Conservation (phyloP, 345 rosid genomes). For the Corchorus olitorius region DNA sequence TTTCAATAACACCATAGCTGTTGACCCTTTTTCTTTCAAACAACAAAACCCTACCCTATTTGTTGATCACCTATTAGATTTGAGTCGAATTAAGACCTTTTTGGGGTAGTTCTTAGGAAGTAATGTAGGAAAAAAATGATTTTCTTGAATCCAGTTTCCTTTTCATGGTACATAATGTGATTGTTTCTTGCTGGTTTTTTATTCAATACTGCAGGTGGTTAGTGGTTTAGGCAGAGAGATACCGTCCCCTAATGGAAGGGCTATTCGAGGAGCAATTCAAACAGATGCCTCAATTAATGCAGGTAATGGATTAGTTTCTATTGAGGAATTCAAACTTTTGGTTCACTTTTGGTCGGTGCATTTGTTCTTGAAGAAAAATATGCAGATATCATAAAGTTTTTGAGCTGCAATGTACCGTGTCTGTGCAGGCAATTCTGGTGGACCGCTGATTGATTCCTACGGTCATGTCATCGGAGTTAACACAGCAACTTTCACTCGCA, state of each 20-base stretch:
- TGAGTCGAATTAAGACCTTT: background rate
- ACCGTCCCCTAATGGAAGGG: slow-evolving; percentile 82
- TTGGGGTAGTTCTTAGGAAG: background rate
- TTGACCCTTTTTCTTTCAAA: background rate
- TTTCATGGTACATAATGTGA: background rate
- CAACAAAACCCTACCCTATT: background rate
- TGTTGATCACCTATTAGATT: background rate
- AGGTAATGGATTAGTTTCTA: slow-evolving; percentile 33
- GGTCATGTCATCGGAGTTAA: slow-evolving; percentile 91
- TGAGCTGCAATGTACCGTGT: background rate
- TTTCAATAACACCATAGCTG: background rate
- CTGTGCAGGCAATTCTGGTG: slow-evolving; percentile 72
- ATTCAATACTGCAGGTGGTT: slow-evolving; percentile 55
- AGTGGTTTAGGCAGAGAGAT: slow-evolving; percentile 92
- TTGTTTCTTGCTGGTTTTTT: background rate
- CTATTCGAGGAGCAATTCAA: slow-evolving; percentile 81
- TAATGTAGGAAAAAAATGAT: background rate
- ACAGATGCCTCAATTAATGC: slow-evolving; percentile 90
- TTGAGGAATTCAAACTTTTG: background rate
- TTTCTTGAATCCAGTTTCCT: slow-evolving; percentile 7
- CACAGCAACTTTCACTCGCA: slow-evolving; percentile 85
- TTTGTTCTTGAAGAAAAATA: background rate
- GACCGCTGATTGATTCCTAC: slow-evolving; percentile 72
- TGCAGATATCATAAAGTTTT: background rate
- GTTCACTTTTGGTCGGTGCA: background rate